Base-by-base conservation (phyloP, 495 filamentous ascomycete species). In the Pseudevernia furfuracea region DNA sequence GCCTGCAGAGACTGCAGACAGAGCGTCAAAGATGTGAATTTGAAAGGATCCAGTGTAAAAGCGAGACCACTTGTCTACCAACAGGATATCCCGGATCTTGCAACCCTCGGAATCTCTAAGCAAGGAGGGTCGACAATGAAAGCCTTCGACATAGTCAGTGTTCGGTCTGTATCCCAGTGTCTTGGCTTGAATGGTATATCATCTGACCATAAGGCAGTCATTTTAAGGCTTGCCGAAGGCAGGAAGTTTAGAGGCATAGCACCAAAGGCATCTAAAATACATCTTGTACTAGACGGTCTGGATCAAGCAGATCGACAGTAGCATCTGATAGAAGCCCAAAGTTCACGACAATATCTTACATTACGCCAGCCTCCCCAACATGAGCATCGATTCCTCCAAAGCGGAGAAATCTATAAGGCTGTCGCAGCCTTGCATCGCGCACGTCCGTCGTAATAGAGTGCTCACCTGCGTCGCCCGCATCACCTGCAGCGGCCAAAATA, bases 401-500 rank as follows among this genome's bases (percentile, higher is more conserved):
- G 12, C 10, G 25, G 8, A 11, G 8, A 12, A 14, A 14, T 39
- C 6, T 6, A 5, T 28, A 15, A 4, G 30, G 30, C 30, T 30
- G 28, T 55, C 15, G 52, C 30, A 34, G 52, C 30, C 48, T 52
- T 52, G 11, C 25, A 17, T 28, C 0, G 11, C 17, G 12, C 0
- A 49, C 0, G n/a, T 49, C 10, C 6, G 46, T 53, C 25, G 19
- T 12, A 34, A 34, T 55, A 55, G 34, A 55, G 52, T 55, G 52
- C 52, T 55, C 52, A 55, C 52, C 49, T n/a, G n/a, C n/a, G n/a
- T n/a, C 49, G 32, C 0, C 46, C 32, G 3, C n/a, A 53, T 52
- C 46, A 52, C 46, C 8, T 55, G 52, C 52, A 55, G 52, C 52
- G 52, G 52, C 49, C 30, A 34, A 8, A 11, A 34, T 55, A 55